Evolutionary conservation across 768 basidiomycete genomes (phyloP).

Genomic region (Erythrobasidium yunnanense): DNA sequence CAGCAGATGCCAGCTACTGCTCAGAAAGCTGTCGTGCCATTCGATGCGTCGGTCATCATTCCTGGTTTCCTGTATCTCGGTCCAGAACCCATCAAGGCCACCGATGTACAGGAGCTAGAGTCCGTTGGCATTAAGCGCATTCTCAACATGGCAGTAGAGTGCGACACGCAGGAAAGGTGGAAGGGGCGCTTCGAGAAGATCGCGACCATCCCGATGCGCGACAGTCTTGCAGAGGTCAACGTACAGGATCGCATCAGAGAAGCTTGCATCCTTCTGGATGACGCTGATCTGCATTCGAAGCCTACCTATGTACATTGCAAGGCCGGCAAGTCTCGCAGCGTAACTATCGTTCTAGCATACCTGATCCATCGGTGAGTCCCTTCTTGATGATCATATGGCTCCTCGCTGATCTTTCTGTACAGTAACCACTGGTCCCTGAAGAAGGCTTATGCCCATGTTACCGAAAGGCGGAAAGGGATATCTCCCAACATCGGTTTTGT

Average conservation of each 20-base stretch:
- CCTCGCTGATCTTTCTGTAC: background rate
- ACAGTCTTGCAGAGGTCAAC: conserved; percentile 87
- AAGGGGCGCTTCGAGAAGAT: conserved; percentile 64
- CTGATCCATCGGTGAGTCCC: conserved; percentile 60
- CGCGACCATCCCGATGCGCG: conserved; percentile 77
- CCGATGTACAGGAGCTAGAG: conserved; percentile 65
- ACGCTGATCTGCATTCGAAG: conserved; percentile 75
- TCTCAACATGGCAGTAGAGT: conserved; percentile 63
- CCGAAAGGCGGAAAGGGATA: conserved; percentile 84
- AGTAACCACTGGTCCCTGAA: conserved; percentile 91
- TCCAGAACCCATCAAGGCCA: conserved; percentile 64
- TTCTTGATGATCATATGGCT: background rate
- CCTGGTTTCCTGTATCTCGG: conserved; percentile 85
- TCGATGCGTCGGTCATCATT: conserved; percentile 79
- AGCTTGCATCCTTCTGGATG: conserved; percentile 53
- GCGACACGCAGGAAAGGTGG: conserved; percentile 9
- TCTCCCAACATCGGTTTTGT: conserved; percentile 94
- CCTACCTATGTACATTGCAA: conserved; percentile 93
- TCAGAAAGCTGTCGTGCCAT: conserved; percentile 41
- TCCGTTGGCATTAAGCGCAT: conserved; percentile 72
- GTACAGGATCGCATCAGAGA: conserved; percentile 69
- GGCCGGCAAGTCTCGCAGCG: conserved; percentile 88
- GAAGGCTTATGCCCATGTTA: conserved; percentile 78
- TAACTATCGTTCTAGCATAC: conserved; percentile 93
- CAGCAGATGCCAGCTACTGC: background rate